Evolutionary conservation across 2,329 filamentous ascomycete genomes (phyloP).

Genomic region (Zymoseptoria passerinii): DNA sequence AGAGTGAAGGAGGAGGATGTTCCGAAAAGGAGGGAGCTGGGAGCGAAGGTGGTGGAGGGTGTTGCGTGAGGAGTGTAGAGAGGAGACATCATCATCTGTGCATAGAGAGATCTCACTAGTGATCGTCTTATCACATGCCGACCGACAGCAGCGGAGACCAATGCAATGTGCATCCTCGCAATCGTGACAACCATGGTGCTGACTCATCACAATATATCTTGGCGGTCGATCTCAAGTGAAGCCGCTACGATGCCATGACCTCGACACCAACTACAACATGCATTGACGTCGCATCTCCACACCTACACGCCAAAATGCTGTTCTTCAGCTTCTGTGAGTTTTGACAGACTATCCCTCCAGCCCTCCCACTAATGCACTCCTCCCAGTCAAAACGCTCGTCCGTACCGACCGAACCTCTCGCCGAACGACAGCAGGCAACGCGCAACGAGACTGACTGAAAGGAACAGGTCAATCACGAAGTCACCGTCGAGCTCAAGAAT

Average conservation of each 20-base stretch:
- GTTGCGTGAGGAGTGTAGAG: background rate
- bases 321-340: slow-evolving; percentile 23
- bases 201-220: background rate
- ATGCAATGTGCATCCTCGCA: background rate
- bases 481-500: slow-evolving; percentile 98
- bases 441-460: background rate
- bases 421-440: background rate
- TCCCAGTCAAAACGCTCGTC: slow-evolving; percentile 45
- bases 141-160: background rate
- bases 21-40: background rate
- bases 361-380: background rate
- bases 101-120: background rate
- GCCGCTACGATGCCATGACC: background rate
- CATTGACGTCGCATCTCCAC: background rate
- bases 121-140: background rate
- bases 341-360: no score
- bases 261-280: background rate
- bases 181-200: background rate
- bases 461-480: slow-evolving; percentile 73
- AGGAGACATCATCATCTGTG: background rate
- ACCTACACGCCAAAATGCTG: slow-evolving; percentile 19
- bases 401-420: slow-evolving; percentile 52
- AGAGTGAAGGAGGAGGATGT: slow-evolving; percentile 51
- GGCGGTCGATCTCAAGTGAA: background rate
- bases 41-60: background rate